Conservation (phyloP, 1,139 yeast species). For the Meyerozyma carpophila region DNA sequence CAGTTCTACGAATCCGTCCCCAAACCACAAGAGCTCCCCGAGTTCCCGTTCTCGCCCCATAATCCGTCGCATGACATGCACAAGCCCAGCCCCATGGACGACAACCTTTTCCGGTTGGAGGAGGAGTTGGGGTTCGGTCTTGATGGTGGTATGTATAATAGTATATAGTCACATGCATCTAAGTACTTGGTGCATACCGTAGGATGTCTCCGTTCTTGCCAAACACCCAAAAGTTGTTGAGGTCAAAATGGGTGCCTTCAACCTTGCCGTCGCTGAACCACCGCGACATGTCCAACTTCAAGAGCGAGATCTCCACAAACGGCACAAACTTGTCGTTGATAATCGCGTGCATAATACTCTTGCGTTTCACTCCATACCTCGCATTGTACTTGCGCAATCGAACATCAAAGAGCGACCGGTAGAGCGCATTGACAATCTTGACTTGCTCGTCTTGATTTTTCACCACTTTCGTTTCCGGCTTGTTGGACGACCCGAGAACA, state of each 20-base stretch:
- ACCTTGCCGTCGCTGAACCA: conserved; percentile 20
- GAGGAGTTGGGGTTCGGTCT: conserved; percentile 45
- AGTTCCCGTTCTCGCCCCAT: conserved; percentile 24
- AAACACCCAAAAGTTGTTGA: conserved; percentile 8
- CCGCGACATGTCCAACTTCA: conserved; percentile 28
- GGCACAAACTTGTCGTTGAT: conserved; percentile 37
- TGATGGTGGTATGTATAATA: conserved; percentile 31
- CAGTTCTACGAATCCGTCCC: conserved; percentile 36
- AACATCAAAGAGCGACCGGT: conserved; percentile 31
- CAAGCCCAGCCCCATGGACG: conserved; percentile 9
- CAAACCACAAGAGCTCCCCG: conserved; percentile 44
- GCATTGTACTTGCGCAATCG: conserved; percentile 27
- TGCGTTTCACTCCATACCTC: conserved; percentile 10
- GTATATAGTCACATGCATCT: conserved; percentile 5
- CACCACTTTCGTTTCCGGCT: conserved; percentile 1
- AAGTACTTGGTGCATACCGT: conserved; percentile 11
- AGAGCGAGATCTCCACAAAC: conserved; percentile 34
- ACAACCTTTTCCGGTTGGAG: conserved; percentile 35
- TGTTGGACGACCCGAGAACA: conserved; percentile 8
- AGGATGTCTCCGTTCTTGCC: conserved; percentile 11
- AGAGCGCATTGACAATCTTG: conserved; percentile 26
- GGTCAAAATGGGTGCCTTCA: conserved; percentile 7
- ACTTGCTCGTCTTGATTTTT: conserved; percentile 10
- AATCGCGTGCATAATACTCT: conserved; percentile 32
- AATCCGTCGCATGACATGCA: conserved; percentile 10